Conservation (phyloP, 495 filamentous ascomycete genomes). For the Cenococcum geophilum region DNA sequence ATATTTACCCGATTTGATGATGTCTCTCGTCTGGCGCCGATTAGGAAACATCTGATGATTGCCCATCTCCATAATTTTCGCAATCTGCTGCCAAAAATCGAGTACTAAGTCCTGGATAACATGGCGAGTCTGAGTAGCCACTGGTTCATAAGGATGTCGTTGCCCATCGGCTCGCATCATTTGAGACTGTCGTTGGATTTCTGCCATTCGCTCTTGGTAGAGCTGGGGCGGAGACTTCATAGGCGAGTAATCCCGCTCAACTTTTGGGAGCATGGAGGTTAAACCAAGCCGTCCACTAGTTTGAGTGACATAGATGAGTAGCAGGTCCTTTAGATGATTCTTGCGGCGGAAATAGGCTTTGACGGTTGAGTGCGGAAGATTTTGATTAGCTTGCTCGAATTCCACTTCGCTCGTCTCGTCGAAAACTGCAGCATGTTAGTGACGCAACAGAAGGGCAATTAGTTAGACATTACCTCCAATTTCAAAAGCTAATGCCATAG, state of each 20-base stretch:
- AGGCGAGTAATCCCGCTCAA: conserved; percentile 28
- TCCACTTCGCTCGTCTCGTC: conserved; percentile 63
- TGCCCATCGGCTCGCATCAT: conserved; percentile 42
- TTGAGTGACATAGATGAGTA: conserved; percentile 86
- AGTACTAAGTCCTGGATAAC: conserved; percentile 67
- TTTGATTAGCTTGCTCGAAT: conserved; percentile 30
- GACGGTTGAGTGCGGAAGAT: conserved; percentile 44
- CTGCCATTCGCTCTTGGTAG: conserved; percentile 25
- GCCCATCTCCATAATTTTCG: conserved; percentile 77
- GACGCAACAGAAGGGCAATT: background rate
- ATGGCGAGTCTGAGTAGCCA: conserved; percentile 40
- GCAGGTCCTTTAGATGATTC: conserved; percentile 72
- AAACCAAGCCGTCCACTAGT: conserved; percentile 86
- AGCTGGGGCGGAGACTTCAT: conserved; percentile 18
- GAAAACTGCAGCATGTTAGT: conserved; percentile 49
- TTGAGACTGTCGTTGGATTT: conserved; percentile 16
- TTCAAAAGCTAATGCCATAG: conserved; percentile 83
- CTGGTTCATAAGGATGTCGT: conserved; percentile 26
- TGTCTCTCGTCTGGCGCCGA: conserved; percentile 71
- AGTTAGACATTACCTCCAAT: conserved; percentile 52
- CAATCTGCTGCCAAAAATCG: conserved; percentile 86
- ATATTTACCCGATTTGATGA: conserved; percentile 81
- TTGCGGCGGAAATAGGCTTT: conserved; percentile 72
- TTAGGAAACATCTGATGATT: conserved; percentile 81
- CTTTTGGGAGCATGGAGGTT: conserved; percentile 78